Evolutionary conservation across 2,329 filamentous ascomycete species (phyloP).

Genomic region (Trichoderma sp.): DNA sequence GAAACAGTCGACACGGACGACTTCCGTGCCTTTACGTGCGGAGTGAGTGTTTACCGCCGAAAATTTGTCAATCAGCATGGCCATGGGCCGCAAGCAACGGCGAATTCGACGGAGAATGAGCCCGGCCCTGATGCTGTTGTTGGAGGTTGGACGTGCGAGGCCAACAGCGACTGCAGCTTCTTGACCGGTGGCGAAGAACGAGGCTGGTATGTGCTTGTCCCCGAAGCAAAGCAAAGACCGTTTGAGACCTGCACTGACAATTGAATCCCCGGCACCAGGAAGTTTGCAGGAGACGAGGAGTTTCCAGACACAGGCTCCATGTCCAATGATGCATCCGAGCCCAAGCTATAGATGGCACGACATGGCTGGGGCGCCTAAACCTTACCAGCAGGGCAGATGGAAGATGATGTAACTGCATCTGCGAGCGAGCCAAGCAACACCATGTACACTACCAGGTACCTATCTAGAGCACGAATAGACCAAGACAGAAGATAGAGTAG

Average conservation of each 20-base stretch:
- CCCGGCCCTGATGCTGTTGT: conserved; percentile 33
- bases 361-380: not conserved
- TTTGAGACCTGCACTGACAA: not conserved
- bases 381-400: not conserved
- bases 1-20: conserved; percentile 71
- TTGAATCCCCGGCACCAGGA: conserved; percentile 45
- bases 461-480: not conserved
- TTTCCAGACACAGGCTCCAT: conserved; percentile 48
- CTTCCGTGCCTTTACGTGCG: conserved; percentile 82
- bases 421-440: not conserved
- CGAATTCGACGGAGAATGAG: not conserved
- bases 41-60: conserved; percentile 65
- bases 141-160: conserved; percentile 77
- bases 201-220: conserved; percentile 70
- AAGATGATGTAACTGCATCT: not conserved
- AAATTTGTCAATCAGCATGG: conserved; percentile 26
- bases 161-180: conserved; percentile 85
- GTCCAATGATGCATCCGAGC: conserved; percentile 34
- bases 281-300: conserved; percentile 59
- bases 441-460: not conserved
- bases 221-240: not conserved
- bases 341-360: conserved; percentile 38
- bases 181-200: conserved; percentile 78
- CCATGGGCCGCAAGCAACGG: not conserved
- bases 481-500: not conserved